Conservation (phyloP, 2,329 filamentous ascomycete genomes). For the Pyricularia grisea region DNA sequence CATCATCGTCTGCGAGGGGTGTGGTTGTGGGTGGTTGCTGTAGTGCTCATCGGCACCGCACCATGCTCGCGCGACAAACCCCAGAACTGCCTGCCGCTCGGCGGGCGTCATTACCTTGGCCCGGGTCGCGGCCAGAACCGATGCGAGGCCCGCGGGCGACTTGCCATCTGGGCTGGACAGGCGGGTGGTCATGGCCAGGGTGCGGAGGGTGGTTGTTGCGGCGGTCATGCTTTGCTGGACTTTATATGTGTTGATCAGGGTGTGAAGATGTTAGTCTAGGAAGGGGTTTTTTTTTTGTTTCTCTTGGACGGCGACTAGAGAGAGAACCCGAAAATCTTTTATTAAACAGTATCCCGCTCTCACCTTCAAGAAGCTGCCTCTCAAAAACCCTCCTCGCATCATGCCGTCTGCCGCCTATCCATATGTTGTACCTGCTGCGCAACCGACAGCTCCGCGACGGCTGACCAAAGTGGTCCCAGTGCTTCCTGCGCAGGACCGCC, state of each 20-base stretch:
- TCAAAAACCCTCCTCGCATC: not conserved
- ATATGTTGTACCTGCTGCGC: not conserved
- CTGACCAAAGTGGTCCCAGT: slow-evolving; percentile 3
- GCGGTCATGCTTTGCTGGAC: slow-evolving; percentile 1
- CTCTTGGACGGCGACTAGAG: not conserved
- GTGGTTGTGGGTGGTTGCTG: not conserved
- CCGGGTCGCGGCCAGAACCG: not conserved
- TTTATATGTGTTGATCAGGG: not conserved
- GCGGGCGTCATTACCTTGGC: not conserved
- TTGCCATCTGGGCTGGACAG: not conserved
- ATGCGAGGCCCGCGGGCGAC: not conserved
- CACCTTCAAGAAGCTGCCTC: not conserved
- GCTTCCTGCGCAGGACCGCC: not conserved
- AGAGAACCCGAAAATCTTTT: too few relatives aligned
- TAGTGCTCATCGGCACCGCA: not conserved
- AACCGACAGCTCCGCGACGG: not conserved
- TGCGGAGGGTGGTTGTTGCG: slow-evolving; percentile 1
- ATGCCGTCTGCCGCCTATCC: not conserved
- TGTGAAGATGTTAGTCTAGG: not conserved
- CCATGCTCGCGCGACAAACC: not conserved
- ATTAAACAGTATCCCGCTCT: not conserved
- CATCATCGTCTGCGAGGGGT: not conserved
- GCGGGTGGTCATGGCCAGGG: not conserved
- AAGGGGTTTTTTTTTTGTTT: too few relatives aligned
- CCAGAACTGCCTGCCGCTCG: not conserved